Conservation (phyloP, 1,139 yeast genomes). For the Candida albicans region DNA sequence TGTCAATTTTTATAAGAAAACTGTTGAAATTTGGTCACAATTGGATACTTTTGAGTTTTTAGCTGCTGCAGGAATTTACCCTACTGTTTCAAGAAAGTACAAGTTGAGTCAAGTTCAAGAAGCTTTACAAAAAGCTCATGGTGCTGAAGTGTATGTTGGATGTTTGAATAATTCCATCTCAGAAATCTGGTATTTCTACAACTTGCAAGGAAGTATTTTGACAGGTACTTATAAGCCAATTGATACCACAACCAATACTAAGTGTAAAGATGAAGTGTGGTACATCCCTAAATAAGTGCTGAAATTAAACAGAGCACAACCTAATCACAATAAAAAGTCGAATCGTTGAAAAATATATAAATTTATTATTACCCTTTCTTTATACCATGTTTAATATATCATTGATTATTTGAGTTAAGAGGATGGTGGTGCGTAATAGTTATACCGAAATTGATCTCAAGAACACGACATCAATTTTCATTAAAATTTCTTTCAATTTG, state of each 20-base stretch:
- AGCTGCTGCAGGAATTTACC: slow-evolving; percentile 34
- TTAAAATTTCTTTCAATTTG: no score
- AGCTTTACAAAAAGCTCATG: slow-evolving; percentile 33
- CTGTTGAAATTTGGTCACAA: slow-evolving; percentile 34
- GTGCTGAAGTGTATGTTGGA: slow-evolving; percentile 35
- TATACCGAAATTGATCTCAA: no score
- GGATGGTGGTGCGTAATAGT: no score
- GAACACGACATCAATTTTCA: no score
- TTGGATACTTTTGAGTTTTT: slow-evolving; percentile 38
- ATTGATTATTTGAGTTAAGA: no score
- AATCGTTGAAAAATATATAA: no score
- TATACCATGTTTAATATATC: no score
- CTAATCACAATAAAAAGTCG: no score
- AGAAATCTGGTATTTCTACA: slow-evolving; percentile 42
- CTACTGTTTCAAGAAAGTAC: slow-evolving; percentile 31
- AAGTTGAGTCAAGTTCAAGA: slow-evolving; percentile 28
- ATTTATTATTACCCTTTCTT: no score
- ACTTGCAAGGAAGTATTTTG: slow-evolving; percentile 36
- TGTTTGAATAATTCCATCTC: slow-evolving; percentile 35
- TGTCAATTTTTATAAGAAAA: slow-evolving; percentile 34
- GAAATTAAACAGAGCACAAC: neutral
- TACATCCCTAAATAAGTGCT: slow-evolving; percentile 30
- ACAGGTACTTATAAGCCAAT: slow-evolving; percentile 35
- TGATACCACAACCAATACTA: slow-evolving; percentile 24
- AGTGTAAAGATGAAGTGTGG: slow-evolving; percentile 32